phyloP scores from a whole-genome alignment of 2,329 filamentous ascomycete species.

The Paecilomyces dactylethromorphus region DNA sequence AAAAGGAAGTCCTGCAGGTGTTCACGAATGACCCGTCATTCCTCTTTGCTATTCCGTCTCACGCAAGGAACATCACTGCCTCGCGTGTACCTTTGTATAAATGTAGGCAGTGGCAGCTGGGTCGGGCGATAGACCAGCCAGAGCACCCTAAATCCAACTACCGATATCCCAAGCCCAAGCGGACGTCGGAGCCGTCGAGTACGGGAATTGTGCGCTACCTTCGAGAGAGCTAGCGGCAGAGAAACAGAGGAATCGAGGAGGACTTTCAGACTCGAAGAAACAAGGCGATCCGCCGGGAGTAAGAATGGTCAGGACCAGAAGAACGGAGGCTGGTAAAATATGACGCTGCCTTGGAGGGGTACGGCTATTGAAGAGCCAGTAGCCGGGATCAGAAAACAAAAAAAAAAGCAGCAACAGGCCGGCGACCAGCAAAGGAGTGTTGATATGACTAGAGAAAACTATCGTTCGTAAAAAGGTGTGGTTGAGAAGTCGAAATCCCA shows the following conservation, averaged over 20 bases:
- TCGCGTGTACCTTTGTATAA: constrained; percentile 18
- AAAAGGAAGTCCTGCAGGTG: constrained; percentile 14
- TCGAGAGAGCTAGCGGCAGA: background rate
- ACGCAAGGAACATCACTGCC: constrained; percentile 11
- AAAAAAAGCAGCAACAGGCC: background rate
- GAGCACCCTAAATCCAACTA: constrained; percentile 20
- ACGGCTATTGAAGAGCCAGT: background rate
- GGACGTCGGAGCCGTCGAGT: background rate
- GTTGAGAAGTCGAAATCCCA: background rate
- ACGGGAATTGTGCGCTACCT: background rate
- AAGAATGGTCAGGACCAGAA: background rate
- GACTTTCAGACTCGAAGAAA: background rate
- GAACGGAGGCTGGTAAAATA: background rate
- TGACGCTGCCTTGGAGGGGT: background rate
- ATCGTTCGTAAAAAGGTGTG: constrained; percentile 5
- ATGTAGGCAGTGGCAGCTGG: constrained; percentile 7
- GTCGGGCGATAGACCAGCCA: constrained; percentile 23
- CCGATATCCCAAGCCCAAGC: background rate
- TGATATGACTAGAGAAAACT: constrained; percentile 1
- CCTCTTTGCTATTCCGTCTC: constrained; percentile 15
- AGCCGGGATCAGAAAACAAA: background rate
- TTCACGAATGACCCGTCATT: constrained; percentile 25
- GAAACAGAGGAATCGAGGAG: background rate
- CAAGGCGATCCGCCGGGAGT: background rate
- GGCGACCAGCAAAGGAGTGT: constrained; percentile 1